Evolutionary conservation across 768 basidiomycete genomes (phyloP), one percentile per base, ranked within the genome.

Genomic region (Pleurotus giganteus): DNA sequence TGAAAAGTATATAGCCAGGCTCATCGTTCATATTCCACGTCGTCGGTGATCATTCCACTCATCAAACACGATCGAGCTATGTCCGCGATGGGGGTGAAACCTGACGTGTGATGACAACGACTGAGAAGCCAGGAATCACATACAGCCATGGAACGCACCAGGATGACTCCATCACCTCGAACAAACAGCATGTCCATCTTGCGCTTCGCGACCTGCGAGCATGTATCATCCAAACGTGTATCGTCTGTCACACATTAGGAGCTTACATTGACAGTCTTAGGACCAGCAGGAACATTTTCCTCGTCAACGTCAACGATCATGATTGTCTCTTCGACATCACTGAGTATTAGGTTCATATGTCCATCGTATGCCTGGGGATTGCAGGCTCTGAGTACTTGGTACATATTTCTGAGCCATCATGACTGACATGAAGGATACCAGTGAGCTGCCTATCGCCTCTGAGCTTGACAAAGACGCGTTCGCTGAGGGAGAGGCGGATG

Each of bases 271-370:
- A 94, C 85, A 21, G 84, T 80, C 1, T 80, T 80, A 49, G 81
- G 77, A 2, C 75, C 75, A 54, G 80, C 78, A 6, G 77, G 71
- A 9, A 74, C 82, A 39, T 80, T 81, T 31, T 95, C 94, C n/a
- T 80, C 74, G 21, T 51, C 49, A 1, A 80, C 73, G 60, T 98
- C 94, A n/a, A 98, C 93, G 58, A 97, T 79, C 84, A 95, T 90
- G 58, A 98, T 93, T 2, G 89, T 94, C 74, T 99, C 97, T 67
- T 98, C 96, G 13, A 98, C 97, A 66, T 98, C 92, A 63, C 92
- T 94, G 63, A 99, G 79, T 59, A 99, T 97, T 63, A 99, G 79
- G 70, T 99, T 98, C 97, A 98, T 98, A 71, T 98, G 97, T n/a
- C 95, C 97, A 74, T 99, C 97, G 65, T 98, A 98, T 19, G 97